Base-by-base conservation (phyloP, 2,329 filamentous ascomycete species). In the Ophiostoma populinum region DNA sequence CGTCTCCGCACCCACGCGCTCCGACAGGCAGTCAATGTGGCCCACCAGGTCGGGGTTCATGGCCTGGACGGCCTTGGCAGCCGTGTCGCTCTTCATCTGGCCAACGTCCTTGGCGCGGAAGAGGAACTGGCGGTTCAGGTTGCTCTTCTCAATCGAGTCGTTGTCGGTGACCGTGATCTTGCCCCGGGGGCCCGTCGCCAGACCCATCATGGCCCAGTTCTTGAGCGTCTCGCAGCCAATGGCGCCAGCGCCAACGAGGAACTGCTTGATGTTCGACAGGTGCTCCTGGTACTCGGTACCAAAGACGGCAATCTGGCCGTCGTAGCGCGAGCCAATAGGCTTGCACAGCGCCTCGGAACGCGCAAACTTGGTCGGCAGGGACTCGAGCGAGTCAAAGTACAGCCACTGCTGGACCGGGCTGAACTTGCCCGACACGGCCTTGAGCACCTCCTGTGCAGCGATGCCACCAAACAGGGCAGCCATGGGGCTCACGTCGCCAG, bases 221-320 rank as follows among this genome's bases (percentile, higher is more conserved):
- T 98, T 98, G 46, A 98, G 63, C 80, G 95, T 98, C 53, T 98
- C 90, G 51, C 90, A 98, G 30, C 90, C 90, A 54, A 98, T 98
- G 43, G 92, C 90, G 48, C 90, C 90, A 31, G 90, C 83, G 46
- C 90, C 90, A 39, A 98, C 90, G 37, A 98, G 66, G 63, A 98
- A 98, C 49, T 95, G 75, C 50, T 77, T 90, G 42, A 90, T 58
- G 49, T 94, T 92, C 41, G 78, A 71, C 46, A 98, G 70, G 65
- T 93, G 94, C 34, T 93, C 79, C 56, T 98, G 90, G 56, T 77
- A 98, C 43, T 93, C 81, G 48, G 71, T 78, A 42, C 90, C 90
- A 45, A 98, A 92, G 1, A 98, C 90, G 3, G 83, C 87, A 50
- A 98, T 92, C 52, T 98, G 90, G 3, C 90, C 90, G 55, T 98